Evolutionary conservation across 2,329 filamentous ascomycete genomes (phyloP).

Genomic region (Sclerotinia borealis): DNA sequence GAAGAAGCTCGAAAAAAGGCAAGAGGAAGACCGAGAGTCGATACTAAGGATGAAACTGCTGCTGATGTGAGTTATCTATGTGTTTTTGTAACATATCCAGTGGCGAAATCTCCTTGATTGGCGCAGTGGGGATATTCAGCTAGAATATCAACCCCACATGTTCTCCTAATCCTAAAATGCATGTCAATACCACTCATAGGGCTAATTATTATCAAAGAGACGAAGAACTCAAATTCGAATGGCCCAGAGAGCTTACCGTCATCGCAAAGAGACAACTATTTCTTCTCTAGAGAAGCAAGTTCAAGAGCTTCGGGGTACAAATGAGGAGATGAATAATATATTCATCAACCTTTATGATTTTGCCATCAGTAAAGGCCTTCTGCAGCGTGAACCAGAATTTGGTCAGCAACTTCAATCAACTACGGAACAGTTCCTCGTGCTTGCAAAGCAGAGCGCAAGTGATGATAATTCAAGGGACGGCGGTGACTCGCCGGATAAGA

Average conservation of each 20-base stretch:
- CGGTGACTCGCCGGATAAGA: constrained; percentile 19
- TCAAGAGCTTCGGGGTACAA: constrained; percentile 58
- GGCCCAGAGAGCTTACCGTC: constrained; percentile 78
- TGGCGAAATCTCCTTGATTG: neutral
- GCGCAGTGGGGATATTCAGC: neutral
- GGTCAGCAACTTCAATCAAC: constrained; percentile 50
- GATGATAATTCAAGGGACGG: constrained; percentile 32
- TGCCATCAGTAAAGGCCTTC: constrained; percentile 50
- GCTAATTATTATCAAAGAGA: constrained; percentile 44
- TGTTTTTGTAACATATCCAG: neutral
- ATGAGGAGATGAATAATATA: constrained; percentile 67
- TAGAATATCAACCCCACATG: neutral
- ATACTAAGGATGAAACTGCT: constrained; percentile 71
- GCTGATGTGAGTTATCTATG: constrained; percentile 59
- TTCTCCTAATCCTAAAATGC: neutral
- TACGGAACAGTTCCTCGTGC: constrained; percentile 51
- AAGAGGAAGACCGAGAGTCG: constrained; percentile 67
- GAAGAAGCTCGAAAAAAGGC: constrained; percentile 52
- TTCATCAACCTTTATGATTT: constrained; percentile 64
- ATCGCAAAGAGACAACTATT: constrained; percentile 79
- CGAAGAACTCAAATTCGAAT: constrained; percentile 82
- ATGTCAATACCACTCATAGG: neutral
- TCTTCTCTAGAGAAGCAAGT: constrained; percentile 65
- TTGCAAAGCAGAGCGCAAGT: constrained; percentile 44
- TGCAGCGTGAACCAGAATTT: constrained; percentile 51